These are phyloP conservation scores for Colletotrichum incanum DNA, from an alignment of 2,329 filamentous ascomycete genomes.

Conservation along the genomic window DNA sequence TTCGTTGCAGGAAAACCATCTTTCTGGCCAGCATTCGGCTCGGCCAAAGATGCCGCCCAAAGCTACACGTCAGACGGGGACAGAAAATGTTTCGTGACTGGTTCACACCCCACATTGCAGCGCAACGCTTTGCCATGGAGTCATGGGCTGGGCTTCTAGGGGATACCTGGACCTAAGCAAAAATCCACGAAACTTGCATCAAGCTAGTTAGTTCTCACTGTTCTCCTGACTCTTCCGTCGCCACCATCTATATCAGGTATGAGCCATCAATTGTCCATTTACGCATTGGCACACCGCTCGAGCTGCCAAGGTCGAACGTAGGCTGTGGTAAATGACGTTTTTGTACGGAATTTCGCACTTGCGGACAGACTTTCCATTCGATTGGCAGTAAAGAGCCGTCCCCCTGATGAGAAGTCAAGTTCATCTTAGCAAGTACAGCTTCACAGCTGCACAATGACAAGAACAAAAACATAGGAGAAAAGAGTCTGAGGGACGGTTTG, in stretches of 20 bases:
- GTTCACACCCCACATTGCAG: constrained; percentile 2
- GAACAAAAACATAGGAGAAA: too few relatives aligned
- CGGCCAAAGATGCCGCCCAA: neutral
- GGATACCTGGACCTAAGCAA: constrained; percentile 15
- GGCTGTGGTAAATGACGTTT: too few relatives aligned
- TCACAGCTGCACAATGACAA: too few relatives aligned
- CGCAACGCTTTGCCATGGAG: neutral
- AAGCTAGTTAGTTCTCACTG: constrained; percentile 7
- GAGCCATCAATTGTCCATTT: too few relatives aligned
- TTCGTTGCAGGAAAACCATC: constrained; percentile 3
- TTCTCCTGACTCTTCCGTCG: constrained; percentile 2
- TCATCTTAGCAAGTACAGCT: too few relatives aligned
- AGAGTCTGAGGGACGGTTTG: too few relatives aligned
- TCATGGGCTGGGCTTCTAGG: neutral
- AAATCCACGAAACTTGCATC: constrained; percentile 21
- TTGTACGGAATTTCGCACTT: too few relatives aligned
- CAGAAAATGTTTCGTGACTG: constrained; percentile 18
- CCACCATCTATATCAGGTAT: neutral
- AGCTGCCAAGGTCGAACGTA: too few relatives aligned
- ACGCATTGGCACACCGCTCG: too few relatives aligned
- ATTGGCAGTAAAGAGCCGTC: too few relatives aligned
- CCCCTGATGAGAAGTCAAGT: too few relatives aligned
- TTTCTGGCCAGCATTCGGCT: constrained; percentile 13
- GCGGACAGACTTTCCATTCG: too few relatives aligned
- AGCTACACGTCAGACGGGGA: constrained; percentile 6